Evolutionary conservation across 768 basidiomycete species (phyloP), one percentile per base, ranked within the genome.

Genomic region (Trametes cubensis): DNA sequence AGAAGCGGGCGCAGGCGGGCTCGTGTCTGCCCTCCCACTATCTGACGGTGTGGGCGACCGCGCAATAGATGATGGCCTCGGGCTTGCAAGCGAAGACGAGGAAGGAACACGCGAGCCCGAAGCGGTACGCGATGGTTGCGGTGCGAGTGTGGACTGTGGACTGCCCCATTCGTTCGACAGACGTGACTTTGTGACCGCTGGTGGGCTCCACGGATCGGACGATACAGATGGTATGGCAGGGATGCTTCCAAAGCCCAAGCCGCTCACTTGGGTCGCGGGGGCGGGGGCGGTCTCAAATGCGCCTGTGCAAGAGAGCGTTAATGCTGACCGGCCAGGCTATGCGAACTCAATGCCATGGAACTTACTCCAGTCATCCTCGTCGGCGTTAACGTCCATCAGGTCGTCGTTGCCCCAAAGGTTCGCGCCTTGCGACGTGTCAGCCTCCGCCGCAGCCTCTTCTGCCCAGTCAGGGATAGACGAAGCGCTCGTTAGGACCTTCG

Each of bases 321-420:
- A 34, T 11, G 11, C 34, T 11, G 34, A 25, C 51, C 26, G 56
- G 55, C 21, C 25, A 18, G 39, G n/a, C 1, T 11, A 11, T 40
- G 5, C 18, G 14, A 11, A 53, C 10, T 7, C 6, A 11, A 34
- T 11, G 34, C 10, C 5, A 39, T 6, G 15, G 17, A 1, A 51
- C 88, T 71, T 72, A 92, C 95, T 90, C 95, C 95, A 99, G 71
- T 98, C 96, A 68, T 88, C 95, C 25, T 87, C 84, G 68, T 98
- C 95, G 0, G 92, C 94, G 69, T 94, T 88, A 4, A 98, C 87
- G 70, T 99, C 95, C 72, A 98, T 96, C 59, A 98, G 73, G 73
- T 98, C 92, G 8, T 83, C 87, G 49, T 75, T 80, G 1, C 86
- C 90, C 92, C 91, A 93, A 0, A 82, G 83, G 69, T 82, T 81